Percentiles rank a stretch among this genome's conserved stretches.
Evolutionary conservation across 2,329 filamentous ascomycete genomes (phyloP).

Genomic region (Apiospora sp.): DNA sequence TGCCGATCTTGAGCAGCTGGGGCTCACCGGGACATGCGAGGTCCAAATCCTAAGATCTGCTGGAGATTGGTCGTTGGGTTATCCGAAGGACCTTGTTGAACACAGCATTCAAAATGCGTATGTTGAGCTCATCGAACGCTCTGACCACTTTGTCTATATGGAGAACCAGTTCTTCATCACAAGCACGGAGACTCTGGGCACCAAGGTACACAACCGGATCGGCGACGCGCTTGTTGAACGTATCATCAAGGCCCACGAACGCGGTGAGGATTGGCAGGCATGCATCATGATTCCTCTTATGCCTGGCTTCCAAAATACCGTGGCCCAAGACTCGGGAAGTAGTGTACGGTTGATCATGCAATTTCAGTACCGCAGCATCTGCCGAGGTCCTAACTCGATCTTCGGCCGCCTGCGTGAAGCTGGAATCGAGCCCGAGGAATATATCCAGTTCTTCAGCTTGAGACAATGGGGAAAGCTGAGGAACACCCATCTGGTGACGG

Average conservation of each 20-base stretch:
- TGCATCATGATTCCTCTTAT: slow-evolving; percentile 92
- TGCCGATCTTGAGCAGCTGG: slow-evolving; percentile 85
- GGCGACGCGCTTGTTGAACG: slow-evolving; percentile 94
- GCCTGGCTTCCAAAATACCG: slow-evolving; percentile 98
- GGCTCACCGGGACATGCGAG: slow-evolving; percentile 92
- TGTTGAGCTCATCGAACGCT: slow-evolving; percentile 91
- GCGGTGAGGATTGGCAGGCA: slow-evolving; percentile 89
- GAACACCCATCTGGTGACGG: slow-evolving; percentile 84
- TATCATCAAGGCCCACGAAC: slow-evolving; percentile 82
- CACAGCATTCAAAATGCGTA: slow-evolving; percentile 97
- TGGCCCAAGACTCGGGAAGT: slow-evolving; percentile 91
- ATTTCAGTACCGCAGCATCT: slow-evolving; percentile 96
- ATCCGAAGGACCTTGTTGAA: slow-evolving; percentile 75
- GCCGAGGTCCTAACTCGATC: slow-evolving; percentile 88
- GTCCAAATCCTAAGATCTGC: slow-evolving; percentile 95
- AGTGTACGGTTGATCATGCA: slow-evolving; percentile 96
- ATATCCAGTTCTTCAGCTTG: slow-evolving; percentile 93
- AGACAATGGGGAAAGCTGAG: slow-evolving; percentile 93
- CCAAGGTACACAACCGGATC: slow-evolving; percentile 90
- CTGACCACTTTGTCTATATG: slow-evolving; percentile 97
- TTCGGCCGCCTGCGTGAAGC: slow-evolving; percentile 82
- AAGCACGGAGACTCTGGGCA: slow-evolving; percentile 86
- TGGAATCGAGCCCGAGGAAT: slow-evolving; percentile 92
- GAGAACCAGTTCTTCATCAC: slow-evolving; percentile 99
- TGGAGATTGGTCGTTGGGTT: slow-evolving; percentile 89